Evolutionary conservation across 2,329 filamentous ascomycete genomes (phyloP), one percentile per base, ranked within the genome.

Genomic region (Monosporascus sp.): DNA sequence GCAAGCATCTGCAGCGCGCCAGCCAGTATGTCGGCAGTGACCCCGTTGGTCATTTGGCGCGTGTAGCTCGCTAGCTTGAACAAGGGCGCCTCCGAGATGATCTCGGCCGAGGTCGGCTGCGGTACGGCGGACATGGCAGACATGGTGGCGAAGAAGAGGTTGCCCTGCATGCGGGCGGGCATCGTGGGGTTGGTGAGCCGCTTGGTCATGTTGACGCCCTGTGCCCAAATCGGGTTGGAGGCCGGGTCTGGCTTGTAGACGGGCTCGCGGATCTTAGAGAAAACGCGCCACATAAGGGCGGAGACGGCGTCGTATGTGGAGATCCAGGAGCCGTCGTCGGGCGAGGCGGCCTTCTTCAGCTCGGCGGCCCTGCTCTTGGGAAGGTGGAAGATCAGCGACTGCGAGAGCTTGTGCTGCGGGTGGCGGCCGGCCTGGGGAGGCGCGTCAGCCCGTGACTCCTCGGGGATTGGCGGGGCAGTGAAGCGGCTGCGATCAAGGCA

Each of bases 241-340:
- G 57, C 53, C 6, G 65, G 60, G 31, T 70, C 66, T 0, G 66
- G 57, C 0, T 71, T 65, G 57, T 70, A 74, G 1, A 71, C 24
- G 0, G 63, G 62, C 0, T 66, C 66, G 8, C 73, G 68, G 4
- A 71, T 60, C 2, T 66, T 64, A 1, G 71, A 66, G 0, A 76
- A 52, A 3, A 61, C 61, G 2, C 74, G 71, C 72, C 74, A 76
- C 7, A 77, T 64, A 44, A 71, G 71, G 7, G 74, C 73, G 1
- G 66, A 64, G 51, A 72, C 68, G 19, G 73, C 73, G 48, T 77
- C 75, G 55, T 76, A 77, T 2, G 72, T 77, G 3, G 74, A 77
- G 36, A 78, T 67, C 72, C 73, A 76, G 16, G 62, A 61, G 6
- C 66, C 69, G 0, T 59, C 49, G 0, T 49, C 41, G 5, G 72